These are phyloP conservation scores for Arachis stenosperma DNA, from an alignment of 306 rosid genomes.

Conservation along the genomic window DNA sequence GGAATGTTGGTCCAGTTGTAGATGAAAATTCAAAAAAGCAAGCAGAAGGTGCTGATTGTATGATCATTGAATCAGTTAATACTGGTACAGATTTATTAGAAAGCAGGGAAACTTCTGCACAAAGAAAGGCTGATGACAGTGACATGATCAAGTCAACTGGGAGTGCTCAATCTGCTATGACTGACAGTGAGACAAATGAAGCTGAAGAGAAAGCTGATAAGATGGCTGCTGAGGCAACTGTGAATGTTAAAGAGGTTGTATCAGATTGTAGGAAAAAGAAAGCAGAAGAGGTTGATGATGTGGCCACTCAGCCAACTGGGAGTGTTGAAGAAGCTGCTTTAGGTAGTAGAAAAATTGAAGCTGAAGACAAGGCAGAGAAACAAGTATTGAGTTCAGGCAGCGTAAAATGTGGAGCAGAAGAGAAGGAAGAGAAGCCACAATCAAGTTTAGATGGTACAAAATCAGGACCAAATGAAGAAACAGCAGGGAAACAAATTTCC, in stretches of 20 bases:
- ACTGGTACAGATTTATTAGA: slow-evolving; percentile 10
- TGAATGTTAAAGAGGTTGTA: slow-evolving; percentile 6
- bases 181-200: slow-evolving; percentile 27
- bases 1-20: slow-evolving; percentile 15
- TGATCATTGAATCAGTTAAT: slow-evolving; percentile 37
- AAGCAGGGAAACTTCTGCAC: slow-evolving; percentile 30
- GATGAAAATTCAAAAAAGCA: slow-evolving; percentile 35
- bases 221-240: slow-evolving; percentile 31
- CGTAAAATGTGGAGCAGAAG: slow-evolving; percentile 29
- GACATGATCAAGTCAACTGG: slow-evolving; percentile 31
- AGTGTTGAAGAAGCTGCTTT: slow-evolving; percentile 23
- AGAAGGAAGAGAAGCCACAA: slow-evolving; percentile 31
- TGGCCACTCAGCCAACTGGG: slow-evolving; percentile 33
- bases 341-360: slow-evolving; percentile 38
- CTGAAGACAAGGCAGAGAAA: slow-evolving; percentile 41
- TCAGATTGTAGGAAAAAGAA: slow-evolving; percentile 24
- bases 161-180: slow-evolving; percentile 17
- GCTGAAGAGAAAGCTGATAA: slow-evolving; percentile 27
- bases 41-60: slow-evolving; percentile 38
- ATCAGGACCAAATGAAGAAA: slow-evolving; percentile 27
- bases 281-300: slow-evolving; percentile 31
- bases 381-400: slow-evolving; percentile 32
- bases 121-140: slow-evolving; percentile 35
- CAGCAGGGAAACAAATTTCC: slow-evolving; percentile 31
- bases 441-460: slow-evolving; percentile 39